Conservation (phyloP, 2,329 filamentous ascomycete species). For the Penicillium occitanis region DNA sequence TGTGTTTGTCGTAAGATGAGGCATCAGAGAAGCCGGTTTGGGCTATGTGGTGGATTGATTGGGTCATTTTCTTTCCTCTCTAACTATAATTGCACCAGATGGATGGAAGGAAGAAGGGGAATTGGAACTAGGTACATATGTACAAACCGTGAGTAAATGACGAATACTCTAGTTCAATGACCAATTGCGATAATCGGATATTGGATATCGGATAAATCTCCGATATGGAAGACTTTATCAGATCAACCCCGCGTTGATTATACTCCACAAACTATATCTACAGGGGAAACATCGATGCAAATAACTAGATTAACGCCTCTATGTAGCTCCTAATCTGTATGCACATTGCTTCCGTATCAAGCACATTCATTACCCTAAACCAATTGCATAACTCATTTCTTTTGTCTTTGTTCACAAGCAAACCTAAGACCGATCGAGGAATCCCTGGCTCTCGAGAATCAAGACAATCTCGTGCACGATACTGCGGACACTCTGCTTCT, state of each 20-base stretch:
- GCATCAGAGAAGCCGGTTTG: constrained; percentile 62
- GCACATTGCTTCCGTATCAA: constrained; percentile 2
- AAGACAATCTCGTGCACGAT: constrained; percentile 97
- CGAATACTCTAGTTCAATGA: neutral
- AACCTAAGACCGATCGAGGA: constrained; percentile 67
- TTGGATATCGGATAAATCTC: constrained; percentile 17
- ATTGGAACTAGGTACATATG: neutral
- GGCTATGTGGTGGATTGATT: constrained; percentile 15
- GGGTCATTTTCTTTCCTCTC: neutral
- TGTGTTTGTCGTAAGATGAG: constrained; percentile 63
- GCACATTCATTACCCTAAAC: neutral
- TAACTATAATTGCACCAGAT: neutral
- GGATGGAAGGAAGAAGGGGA: neutral
- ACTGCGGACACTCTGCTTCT: constrained; percentile 84
- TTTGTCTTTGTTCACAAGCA: neutral
- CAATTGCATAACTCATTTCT: constrained; percentile 7
- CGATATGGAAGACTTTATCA: neutral
- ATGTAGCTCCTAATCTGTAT: constrained; percentile 11
- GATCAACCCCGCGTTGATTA: neutral
- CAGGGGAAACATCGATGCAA: neutral
- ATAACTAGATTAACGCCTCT: constrained; percentile 11
- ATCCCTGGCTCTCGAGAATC: constrained; percentile 82
- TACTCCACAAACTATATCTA: neutral
- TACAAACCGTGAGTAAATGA: neutral
- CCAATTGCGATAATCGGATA: constrained; percentile 2